Conservation (phyloP, 345 rosid genomes). For the Arabis alpina region DNA sequence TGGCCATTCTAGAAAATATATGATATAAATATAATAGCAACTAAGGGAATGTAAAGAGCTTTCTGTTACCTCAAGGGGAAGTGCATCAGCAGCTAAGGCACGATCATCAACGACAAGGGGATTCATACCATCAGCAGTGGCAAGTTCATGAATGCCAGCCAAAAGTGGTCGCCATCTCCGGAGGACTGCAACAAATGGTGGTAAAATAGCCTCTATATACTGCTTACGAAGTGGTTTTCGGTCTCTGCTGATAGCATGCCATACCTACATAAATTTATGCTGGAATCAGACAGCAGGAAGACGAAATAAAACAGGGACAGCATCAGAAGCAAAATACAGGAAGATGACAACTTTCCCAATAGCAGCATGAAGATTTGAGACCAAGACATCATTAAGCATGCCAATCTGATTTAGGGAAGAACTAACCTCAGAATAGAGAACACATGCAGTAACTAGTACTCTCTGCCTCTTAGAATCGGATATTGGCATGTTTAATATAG, state of each 20-base stretch:
- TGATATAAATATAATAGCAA: conserved; percentile 14
- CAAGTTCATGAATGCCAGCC: conserved; percentile 98
- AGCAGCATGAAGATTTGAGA: conserved; percentile 36
- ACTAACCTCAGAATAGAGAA: conserved; percentile 98
- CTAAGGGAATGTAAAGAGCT: conserved; percentile 26
- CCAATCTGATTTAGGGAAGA: conserved; percentile 38
- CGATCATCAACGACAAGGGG: conserved; percentile 96
- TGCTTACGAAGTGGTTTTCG: conserved; percentile 85
- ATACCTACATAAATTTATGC: conserved; percentile 60
- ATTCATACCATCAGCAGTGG: conserved; percentile 93
- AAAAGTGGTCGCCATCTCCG: conserved; percentile 98
- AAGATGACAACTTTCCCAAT: conserved; percentile 27
- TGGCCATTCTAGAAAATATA: conserved; percentile 15
- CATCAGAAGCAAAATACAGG: conserved; percentile 27
- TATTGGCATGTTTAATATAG: conserved; percentile 92
- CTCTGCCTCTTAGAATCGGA: conserved; percentile 97
- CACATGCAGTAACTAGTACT: conserved; percentile 96
- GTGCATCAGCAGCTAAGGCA: conserved; percentile 92
- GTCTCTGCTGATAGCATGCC: conserved; percentile 95
- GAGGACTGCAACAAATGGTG: conserved; percentile 95
- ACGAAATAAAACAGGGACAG: conserved; percentile 18
- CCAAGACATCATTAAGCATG: conserved; percentile 25
- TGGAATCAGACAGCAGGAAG: conserved; percentile 29
- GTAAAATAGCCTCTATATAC: conserved; percentile 91
- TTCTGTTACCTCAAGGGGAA: conserved; percentile 79